Conservation (phyloP, 2,329 filamentous ascomycete genomes). For the Colletotrichum tropicale region DNA sequence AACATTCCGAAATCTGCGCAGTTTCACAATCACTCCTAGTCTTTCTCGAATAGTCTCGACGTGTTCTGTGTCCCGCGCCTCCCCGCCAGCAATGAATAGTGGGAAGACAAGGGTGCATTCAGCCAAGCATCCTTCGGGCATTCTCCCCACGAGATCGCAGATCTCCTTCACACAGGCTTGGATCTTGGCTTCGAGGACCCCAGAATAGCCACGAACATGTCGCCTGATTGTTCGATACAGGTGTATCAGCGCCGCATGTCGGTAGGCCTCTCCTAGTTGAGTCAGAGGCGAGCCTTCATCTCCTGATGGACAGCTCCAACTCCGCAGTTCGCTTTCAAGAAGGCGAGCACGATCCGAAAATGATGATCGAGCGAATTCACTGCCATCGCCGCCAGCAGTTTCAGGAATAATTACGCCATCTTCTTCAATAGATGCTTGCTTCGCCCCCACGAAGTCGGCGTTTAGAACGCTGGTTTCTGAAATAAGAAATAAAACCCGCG, state of each 20-base stretch:
- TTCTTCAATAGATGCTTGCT: background rate
- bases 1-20: constrained; percentile 8
- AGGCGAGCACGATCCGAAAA: background rate
- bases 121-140: background rate
- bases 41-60: background rate
- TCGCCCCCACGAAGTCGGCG: background rate
- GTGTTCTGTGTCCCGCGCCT: background rate
- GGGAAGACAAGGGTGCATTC: background rate
- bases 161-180: background rate
- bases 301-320: background rate
- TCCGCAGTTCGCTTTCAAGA: background rate
- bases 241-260: background rate
- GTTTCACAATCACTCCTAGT: background rate
- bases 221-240: background rate
- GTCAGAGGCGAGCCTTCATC: background rate
- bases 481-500: background rate
- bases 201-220: background rate
- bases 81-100: background rate
- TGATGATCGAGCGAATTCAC: background rate
- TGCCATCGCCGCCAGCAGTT: background rate
- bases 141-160: background rate
- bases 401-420: background rate
- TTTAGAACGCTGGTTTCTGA: constrained; percentile 7
- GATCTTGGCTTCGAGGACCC: background rate
- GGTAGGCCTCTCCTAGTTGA: background rate